phyloP scores from a whole-genome alignment of 192 early-diverging fungal species.

The Phlyctochytrium planicorne region DNA sequence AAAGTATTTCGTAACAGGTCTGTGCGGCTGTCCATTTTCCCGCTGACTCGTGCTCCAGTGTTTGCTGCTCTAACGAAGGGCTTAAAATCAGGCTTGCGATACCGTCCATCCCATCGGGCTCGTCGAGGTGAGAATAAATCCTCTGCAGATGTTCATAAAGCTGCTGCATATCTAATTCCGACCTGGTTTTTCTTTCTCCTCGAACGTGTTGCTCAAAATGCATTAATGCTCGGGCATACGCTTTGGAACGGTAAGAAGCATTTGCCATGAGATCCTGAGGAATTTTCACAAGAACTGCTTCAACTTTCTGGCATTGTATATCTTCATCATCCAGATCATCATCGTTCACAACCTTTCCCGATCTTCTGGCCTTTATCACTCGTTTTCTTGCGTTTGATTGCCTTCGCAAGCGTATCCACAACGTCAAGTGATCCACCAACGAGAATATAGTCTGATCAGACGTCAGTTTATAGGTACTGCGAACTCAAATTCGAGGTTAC shows the following conservation, averaged over 20 bases:
- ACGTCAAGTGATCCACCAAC: conserved; percentile 57
- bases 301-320: conserved; percentile 27
- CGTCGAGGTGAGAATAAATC: conserved; percentile 68
- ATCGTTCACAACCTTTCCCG: conserved; percentile 16
- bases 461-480: not conserved
- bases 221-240: conserved; percentile 66
- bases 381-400: conserved; percentile 25
- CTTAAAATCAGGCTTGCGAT: conserved; percentile 50
- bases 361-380: conserved; percentile 16
- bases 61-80: conserved; percentile 61
- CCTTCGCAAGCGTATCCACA: conserved; percentile 39
- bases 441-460: conserved; percentile 35
- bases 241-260: conserved; percentile 57
- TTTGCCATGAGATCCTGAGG: conserved; percentile 62
- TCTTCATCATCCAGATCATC: conserved; percentile 39
- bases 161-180: conserved; percentile 31
- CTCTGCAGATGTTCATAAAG: conserved; percentile 54
- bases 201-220: conserved; percentile 71
- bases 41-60: conserved; percentile 60
- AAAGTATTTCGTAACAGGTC: conserved; percentile 57
- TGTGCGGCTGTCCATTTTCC: conserved; percentile 69
- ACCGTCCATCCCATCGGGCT: conserved; percentile 70
- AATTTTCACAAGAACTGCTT: conserved; percentile 55
- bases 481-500: not conserved
- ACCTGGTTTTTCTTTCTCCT: conserved; percentile 13